Percentiles rank a stretch among this genome's conserved stretches.
These are phyloP conservation scores for Meyerozyma athensensis DNA, from an alignment of 1,139 yeast species.

Conservation along the genomic window DNA sequence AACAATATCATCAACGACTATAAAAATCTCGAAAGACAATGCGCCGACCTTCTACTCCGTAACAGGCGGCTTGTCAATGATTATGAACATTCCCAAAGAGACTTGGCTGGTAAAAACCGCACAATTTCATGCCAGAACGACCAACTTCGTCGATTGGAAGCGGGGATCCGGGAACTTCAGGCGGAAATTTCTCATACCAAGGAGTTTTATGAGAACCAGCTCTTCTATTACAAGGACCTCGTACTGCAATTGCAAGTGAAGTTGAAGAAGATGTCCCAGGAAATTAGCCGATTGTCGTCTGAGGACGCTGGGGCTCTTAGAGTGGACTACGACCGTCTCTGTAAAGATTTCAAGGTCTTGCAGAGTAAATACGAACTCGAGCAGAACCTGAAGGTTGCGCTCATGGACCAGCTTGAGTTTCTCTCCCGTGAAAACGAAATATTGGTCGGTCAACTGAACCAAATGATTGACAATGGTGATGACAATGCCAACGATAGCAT, in stretches of 20 bases:
- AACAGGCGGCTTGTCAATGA: conserved; percentile 18
- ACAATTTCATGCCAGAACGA: conserved; percentile 18
- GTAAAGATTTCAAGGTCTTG: conserved; percentile 34
- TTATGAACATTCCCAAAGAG: conserved; percentile 20
- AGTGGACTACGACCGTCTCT: conserved; percentile 27
- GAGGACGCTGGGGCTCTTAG: conserved; percentile 13
- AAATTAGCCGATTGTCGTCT: conserved; percentile 12
- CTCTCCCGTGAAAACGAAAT: conserved; percentile 39
- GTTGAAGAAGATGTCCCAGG: conserved; percentile 22
- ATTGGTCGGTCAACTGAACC: conserved; percentile 17
- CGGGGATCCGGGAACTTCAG: conserved; percentile 17
- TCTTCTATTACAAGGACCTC: conserved; percentile 28
- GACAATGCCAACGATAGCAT: conserved; percentile 7
- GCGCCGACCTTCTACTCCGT: conserved; percentile 24
- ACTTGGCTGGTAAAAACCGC: conserved; percentile 16
- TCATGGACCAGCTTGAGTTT: conserved; percentile 52
- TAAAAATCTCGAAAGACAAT: conserved; percentile 19
- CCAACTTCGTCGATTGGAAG: conserved; percentile 18
- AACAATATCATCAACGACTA: conserved; percentile 1
- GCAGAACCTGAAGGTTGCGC: conserved; percentile 45
- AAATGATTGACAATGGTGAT: conserved; percentile 10
- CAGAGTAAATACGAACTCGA: conserved; percentile 44
- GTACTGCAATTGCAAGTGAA: conserved; percentile 29
- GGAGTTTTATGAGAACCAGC: conserved; percentile 27
- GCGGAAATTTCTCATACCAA: conserved; percentile 22